Base-by-base conservation (phyloP, 1,284 basidiomycete genomes). In the Melampsora larici-populina region DNA sequence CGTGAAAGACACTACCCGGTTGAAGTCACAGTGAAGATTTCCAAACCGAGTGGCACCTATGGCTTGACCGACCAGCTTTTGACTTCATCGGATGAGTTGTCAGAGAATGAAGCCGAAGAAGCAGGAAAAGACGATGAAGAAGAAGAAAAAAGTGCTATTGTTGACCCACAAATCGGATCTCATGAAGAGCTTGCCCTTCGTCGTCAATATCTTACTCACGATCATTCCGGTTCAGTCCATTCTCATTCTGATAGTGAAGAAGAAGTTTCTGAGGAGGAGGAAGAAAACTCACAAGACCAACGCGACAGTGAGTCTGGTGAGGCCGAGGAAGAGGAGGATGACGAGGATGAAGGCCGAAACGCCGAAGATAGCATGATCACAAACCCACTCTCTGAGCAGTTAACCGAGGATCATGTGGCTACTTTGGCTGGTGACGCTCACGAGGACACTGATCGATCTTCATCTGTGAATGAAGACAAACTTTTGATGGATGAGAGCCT, bases 11-110 rank as follows among this genome's bases (percentile, higher is more conserved):
- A 76, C 33, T 60, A 26, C 33, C 74, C 74, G 3, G 31, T 76
- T 18, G 65, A 76, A 51, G n/a, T 76, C 26, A 76, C 33, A 31
- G 40, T 76, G 43, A 55, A 66, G 67, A 60, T 64, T 64, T 24
- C 21, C 1, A 29, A 21, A n/a, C 48, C 55, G 55, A 36, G 46
- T 15, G 66, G 74, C n/a, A 68, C 74, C 18, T 76, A 76, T 66
- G 74, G 74, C 26, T 36, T 76, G 21, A 69, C 51, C n/a, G 40
- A 62, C 8, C 63, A 65, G n/a, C 40, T 60, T 9, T 29, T 68
- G 29, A 48, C 36, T 55, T 60, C 36, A 18, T 74, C 72, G 17
- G 40, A 65, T 26, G 48, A 67, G 29, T 49, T 43, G 43, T 36
- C 40, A 29, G 62, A 73, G 8, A 65, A 31, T 36, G 66, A 68